Base-by-base conservation (phyloP, 2,329 filamentous ascomycete genomes). In the Neurospora sp. region DNA sequence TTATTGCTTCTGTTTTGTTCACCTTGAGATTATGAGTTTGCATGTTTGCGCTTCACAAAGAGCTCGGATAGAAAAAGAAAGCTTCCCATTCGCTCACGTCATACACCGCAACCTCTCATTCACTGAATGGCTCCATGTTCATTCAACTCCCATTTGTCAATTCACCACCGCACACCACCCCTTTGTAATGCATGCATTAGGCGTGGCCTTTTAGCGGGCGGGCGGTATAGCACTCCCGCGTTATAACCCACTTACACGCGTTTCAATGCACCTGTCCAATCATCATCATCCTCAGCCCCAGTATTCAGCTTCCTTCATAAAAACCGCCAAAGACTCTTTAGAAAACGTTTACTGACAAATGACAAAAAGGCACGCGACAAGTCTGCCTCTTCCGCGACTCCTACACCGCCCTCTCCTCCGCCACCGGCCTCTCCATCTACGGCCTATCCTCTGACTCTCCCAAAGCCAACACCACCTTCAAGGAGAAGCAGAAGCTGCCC, bases 381-480 rank as follows among this genome's bases (percentile, higher is more conserved):
- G 96, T 87, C 72, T 97, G 94, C 82, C 85, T 95, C 75, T 98
- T 99, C 86, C 91, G 96, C 77, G 94, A 98, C 84, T 86, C 88
- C 33, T 92, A 97, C 82, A 83, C 85, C 66, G 83, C 89, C 67
- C 86, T 98, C 69, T 95, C 91, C 11, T 86, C 88, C 37, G 91
- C 67, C 37, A 19, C 88, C 69, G 95, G 95, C 8, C 88, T 97
- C 71, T 86, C 89, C 78, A 93, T 99, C 82, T 98, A 92, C 79
- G 96, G 96, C 69, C 89, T 99, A 67, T 96, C 92, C 72, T 88
- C 88, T 75, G 96, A 98, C 83, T 91, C 89, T 66, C 89, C 93
- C 76, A 97, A 96, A 82, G 89, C 93, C 76, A 99, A 99, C 83
- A 94, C 92, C 33, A 92, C 88, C 66, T 99, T 98, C 86, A 91